Evolutionary conservation across 2,329 filamentous ascomycete species (phyloP).

Genomic region (Xylariales sp.): DNA sequence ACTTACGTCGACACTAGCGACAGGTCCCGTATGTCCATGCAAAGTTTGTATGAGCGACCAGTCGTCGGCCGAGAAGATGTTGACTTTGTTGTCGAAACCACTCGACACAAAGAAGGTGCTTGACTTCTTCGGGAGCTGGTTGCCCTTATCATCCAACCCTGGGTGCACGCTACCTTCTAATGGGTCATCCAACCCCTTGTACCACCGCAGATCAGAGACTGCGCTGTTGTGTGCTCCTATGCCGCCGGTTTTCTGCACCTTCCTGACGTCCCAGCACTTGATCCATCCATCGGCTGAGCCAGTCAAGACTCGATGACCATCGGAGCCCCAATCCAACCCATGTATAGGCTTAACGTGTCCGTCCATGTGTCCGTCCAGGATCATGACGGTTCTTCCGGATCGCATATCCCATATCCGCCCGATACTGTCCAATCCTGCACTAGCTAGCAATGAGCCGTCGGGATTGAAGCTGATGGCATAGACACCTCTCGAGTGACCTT

Average conservation of each 20-base stretch:
- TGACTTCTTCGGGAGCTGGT: slow-evolving; percentile 70
- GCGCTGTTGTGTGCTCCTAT: slow-evolving; percentile 89
- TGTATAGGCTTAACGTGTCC: slow-evolving; percentile 87
- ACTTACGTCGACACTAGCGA: slow-evolving; percentile 85
- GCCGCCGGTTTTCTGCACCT: slow-evolving; percentile 75
- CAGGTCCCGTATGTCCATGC: slow-evolving; percentile 86
- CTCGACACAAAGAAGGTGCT: slow-evolving; percentile 87
- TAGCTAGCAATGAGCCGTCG: slow-evolving; percentile 86
- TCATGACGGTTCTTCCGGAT: slow-evolving; percentile 91
- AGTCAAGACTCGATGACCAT: slow-evolving; percentile 88
- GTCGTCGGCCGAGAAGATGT: slow-evolving; percentile 93
- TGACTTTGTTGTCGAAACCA: slow-evolving; percentile 93
- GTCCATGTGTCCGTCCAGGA: slow-evolving; percentile 81
- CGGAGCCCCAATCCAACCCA: slow-evolving; percentile 84
- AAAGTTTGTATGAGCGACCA: slow-evolving; percentile 87
- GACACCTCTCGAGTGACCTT: slow-evolving; percentile 91
- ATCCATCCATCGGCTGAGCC: slow-evolving; percentile 92
- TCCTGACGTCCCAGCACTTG: slow-evolving; percentile 96
- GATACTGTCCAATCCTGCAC: slow-evolving; percentile 90
- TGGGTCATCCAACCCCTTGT: slow-evolving; percentile 77
- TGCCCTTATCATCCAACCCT: slow-evolving; percentile 60
- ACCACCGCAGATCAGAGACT: slow-evolving; percentile 91
- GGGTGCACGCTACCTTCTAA: slow-evolving; percentile 53
- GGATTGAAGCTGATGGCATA: slow-evolving; percentile 86
- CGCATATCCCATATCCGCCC: slow-evolving; percentile 93